Evolutionary conservation across 805 yeast genomes (phyloP).

Genomic region (Sugiyamaella smithiae): DNA sequence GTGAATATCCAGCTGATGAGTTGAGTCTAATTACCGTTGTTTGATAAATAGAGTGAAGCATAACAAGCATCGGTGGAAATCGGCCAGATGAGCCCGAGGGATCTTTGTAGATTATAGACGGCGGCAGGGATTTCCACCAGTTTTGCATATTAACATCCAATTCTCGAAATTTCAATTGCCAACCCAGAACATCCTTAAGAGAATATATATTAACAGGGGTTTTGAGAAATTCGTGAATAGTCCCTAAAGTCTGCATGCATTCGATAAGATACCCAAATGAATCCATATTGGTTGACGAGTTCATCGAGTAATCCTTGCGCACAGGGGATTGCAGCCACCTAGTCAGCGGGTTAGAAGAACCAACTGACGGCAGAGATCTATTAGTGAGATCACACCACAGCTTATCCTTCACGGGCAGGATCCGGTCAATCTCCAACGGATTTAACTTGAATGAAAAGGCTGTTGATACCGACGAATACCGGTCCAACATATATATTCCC

Average conservation of each 20-base stretch:
- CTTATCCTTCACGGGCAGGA: constrained; percentile 20
- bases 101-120: constrained; percentile 6
- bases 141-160: constrained; percentile 24
- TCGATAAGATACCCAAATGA: constrained; percentile 25
- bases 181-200: constrained; percentile 24
- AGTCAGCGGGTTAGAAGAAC: constrained; percentile 6
- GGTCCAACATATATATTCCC: constrained; percentile 27
- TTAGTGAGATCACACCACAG: constrained; percentile 14
- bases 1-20: constrained; percentile 29
- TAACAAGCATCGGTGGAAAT: constrained; percentile 19
- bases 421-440: constrained; percentile 23
- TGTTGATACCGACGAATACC: constrained; percentile 26
- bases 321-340: constrained; percentile 15
- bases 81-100: not conserved
- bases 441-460: constrained; percentile 28
- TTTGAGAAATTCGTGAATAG: constrained; percentile 27
- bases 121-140: constrained; percentile 24
- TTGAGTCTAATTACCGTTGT: constrained; percentile 27
- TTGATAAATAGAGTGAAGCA: constrained; percentile 25
- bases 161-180: constrained; percentile 27
- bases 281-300: constrained; percentile 10
- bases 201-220: constrained; percentile 26
- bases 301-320: constrained; percentile 8
- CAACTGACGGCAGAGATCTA: not conserved
- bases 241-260: constrained; percentile 23